Conservation (phyloP, 1,139 yeast species). For the Magnusiomyces ingens region DNA sequence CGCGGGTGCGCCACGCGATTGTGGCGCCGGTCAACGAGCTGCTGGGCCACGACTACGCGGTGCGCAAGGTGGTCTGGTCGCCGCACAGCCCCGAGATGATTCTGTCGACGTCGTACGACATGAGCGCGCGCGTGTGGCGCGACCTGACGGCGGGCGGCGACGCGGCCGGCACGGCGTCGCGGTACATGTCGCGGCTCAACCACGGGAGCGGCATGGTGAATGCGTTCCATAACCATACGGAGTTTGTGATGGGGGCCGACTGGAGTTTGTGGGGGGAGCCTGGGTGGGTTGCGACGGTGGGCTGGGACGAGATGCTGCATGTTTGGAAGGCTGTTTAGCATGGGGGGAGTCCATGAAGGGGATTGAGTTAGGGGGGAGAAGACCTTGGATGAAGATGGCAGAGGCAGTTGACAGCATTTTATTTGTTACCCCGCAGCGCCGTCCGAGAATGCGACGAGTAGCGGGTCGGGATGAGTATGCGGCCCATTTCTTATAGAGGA, state of each 20-base stretch:
- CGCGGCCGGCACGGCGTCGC: background rate
- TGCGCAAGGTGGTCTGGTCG: constrained; percentile 76
- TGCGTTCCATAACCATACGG: constrained; percentile 66
- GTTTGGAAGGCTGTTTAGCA: constrained; percentile 65
- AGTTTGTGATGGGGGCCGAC: constrained; percentile 91
- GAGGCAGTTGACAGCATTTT: too few species aligned
- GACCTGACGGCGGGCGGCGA: constrained; percentile 44
- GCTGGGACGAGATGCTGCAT: constrained; percentile 94
- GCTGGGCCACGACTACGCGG: constrained; percentile 85
- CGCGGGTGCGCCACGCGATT: constrained; percentile 41
- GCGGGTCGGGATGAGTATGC: too few species aligned
- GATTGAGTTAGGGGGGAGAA: too few species aligned
- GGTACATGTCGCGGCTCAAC: constrained; percentile 11
- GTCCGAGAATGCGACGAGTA: too few species aligned
- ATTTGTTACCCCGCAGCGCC: too few species aligned
- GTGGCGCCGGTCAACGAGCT: constrained; percentile 60
- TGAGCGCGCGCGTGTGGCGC: constrained; percentile 84
- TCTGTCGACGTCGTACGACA: constrained; percentile 79
- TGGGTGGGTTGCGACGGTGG: constrained; percentile 91
- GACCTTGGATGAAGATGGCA: too few species aligned
- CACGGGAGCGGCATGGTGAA: constrained; percentile 42
- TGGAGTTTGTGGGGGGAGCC: constrained; percentile 96
- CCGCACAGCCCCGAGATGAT: constrained; percentile 74
- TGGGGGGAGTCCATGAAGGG: too few species aligned
- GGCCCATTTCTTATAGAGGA: too few species aligned